Evolutionary conservation across 768 basidiomycete species (phyloP).

Genomic region (Psilocybe sp.): DNA sequence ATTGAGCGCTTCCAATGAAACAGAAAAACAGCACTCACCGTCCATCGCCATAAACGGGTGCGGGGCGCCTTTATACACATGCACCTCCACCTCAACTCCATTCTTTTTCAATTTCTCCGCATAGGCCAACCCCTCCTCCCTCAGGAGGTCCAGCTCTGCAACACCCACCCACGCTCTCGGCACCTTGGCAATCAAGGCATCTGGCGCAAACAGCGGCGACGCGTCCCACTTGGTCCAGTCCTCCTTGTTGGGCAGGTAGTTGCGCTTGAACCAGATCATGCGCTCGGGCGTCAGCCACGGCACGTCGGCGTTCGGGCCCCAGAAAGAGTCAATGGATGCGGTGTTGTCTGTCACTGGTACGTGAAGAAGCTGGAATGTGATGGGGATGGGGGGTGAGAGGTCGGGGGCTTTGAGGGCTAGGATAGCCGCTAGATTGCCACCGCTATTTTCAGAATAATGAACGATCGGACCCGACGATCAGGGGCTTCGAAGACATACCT

Average conservation of each 20-base stretch:
- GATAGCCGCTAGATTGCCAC: slow-evolving; percentile 68
- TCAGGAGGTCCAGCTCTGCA: slow-evolving; percentile 63
- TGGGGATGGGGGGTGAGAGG: slow-evolving; percentile 43
- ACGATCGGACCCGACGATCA: background rate
- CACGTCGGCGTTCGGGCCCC: slow-evolving; percentile 55
- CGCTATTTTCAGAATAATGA: slow-evolving; percentile 32
- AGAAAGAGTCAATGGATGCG: slow-evolving; percentile 41
- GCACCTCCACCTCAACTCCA: slow-evolving; percentile 52
- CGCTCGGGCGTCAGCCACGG: slow-evolving; percentile 58
- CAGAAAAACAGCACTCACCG: slow-evolving; percentile 37
- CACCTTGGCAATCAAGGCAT: slow-evolving; percentile 43
- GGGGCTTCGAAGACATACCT: slow-evolving; percentile 37
- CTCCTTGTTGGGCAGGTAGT: slow-evolving; percentile 62
- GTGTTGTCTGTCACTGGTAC: slow-evolving; percentile 79
- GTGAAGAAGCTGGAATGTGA: slow-evolving; percentile 62
- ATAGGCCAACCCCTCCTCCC: slow-evolving; percentile 64
- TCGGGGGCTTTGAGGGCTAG: slow-evolving; percentile 61
- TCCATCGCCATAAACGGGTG: slow-evolving; percentile 79
- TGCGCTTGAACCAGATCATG: slow-evolving; percentile 73
- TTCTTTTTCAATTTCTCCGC: slow-evolving; percentile 50
- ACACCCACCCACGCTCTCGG: slow-evolving; percentile 64
- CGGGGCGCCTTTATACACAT: slow-evolving; percentile 61
- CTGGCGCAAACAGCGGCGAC: slow-evolving; percentile 69
- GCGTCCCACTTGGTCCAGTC: slow-evolving; percentile 67
- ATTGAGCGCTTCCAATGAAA: background rate